Evolutionary conservation across 768 basidiomycete species (phyloP).

Genomic region (Tricholoma saponaceum): DNA sequence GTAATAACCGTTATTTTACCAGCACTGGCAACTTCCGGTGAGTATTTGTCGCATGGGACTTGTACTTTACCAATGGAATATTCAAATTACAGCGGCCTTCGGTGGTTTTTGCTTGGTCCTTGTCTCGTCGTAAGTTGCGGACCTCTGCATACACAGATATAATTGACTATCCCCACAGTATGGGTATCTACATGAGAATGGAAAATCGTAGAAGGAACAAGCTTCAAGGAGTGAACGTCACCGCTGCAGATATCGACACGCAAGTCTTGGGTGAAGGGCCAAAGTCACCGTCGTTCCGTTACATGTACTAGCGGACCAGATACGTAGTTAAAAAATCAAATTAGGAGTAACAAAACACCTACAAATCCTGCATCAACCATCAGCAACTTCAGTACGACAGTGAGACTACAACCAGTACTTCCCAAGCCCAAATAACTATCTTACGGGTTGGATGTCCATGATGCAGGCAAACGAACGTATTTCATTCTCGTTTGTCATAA

Average conservation of each 20-base stretch:
- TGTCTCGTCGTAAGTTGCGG: constrained; percentile 28
- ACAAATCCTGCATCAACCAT: background rate
- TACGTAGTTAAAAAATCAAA: background rate
- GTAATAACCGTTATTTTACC: background rate
- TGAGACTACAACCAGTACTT: constrained; percentile 22
- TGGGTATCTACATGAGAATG: constrained; percentile 45
- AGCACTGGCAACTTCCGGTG: constrained; percentile 44
- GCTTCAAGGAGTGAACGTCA: constrained; percentile 34
- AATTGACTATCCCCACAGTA: constrained; percentile 18
- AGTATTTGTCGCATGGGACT: constrained; percentile 5
- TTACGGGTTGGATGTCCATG: constrained; percentile 14
- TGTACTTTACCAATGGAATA: background rate
- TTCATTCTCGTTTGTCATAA: constrained; percentile 26
- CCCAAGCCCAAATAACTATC: constrained; percentile 3
- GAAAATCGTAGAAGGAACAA: constrained; percentile 44
- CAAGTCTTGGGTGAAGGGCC: constrained; percentile 39
- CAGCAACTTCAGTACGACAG: constrained; percentile 1
- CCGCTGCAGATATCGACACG: constrained; percentile 42
- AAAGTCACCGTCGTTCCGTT: constrained; percentile 38
- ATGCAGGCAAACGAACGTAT: constrained; percentile 20
- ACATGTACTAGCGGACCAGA: constrained; percentile 31
- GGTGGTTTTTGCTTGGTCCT: constrained; percentile 42
- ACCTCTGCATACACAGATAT: background rate
- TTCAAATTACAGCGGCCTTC: constrained; percentile 32
- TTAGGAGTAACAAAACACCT: background rate